Evolutionary conservation across 768 basidiomycete species (phyloP).

Genomic region (Tylopilus sp.): DNA sequence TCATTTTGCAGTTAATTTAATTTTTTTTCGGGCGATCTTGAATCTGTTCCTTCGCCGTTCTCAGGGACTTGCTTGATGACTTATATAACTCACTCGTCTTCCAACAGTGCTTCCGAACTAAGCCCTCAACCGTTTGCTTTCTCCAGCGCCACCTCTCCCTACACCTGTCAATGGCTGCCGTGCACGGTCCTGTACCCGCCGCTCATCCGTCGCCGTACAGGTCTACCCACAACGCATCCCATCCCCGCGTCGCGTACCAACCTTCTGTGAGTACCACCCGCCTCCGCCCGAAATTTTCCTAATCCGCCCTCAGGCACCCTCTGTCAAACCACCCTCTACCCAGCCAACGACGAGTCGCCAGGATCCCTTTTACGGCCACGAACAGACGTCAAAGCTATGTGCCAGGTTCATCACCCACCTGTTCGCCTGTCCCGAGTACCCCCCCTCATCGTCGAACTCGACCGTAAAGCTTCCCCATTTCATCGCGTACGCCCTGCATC

Average conservation of each 20-base stretch:
- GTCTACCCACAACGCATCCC: constrained; percentile 23
- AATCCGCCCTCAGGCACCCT: constrained; percentile 19
- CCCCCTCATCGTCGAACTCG: constrained; percentile 42
- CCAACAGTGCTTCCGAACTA: constrained; percentile 17
- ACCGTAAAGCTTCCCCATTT: constrained; percentile 48
- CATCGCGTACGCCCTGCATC: constrained; percentile 65
- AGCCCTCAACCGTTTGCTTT: constrained; percentile 5
- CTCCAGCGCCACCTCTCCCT: constrained; percentile 18
- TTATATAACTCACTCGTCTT: constrained; percentile 25
- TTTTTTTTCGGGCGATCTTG: constrained; percentile 8
- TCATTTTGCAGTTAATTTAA: not conserved
- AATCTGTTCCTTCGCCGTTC: constrained; percentile 3
- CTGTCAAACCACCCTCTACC: constrained; percentile 29
- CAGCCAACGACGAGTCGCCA: constrained; percentile 25
- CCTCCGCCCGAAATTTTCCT: not conserved
- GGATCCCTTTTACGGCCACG: constrained; percentile 56
- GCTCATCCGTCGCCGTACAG: constrained; percentile 31
- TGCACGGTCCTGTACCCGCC: constrained; percentile 28
- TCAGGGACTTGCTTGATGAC: constrained; percentile 11
- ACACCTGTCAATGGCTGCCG: constrained; percentile 27
- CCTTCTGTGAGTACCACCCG: constrained; percentile 19
- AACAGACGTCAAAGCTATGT: constrained; percentile 62
- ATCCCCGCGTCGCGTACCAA: constrained; percentile 27
- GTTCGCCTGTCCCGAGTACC: constrained; percentile 82
- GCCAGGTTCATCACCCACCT: constrained; percentile 81